These are phyloP conservation scores for Kwoniella heveanensis DNA, from an alignment of 768 basidiomycete species.

Conservation along the genomic window DNA sequence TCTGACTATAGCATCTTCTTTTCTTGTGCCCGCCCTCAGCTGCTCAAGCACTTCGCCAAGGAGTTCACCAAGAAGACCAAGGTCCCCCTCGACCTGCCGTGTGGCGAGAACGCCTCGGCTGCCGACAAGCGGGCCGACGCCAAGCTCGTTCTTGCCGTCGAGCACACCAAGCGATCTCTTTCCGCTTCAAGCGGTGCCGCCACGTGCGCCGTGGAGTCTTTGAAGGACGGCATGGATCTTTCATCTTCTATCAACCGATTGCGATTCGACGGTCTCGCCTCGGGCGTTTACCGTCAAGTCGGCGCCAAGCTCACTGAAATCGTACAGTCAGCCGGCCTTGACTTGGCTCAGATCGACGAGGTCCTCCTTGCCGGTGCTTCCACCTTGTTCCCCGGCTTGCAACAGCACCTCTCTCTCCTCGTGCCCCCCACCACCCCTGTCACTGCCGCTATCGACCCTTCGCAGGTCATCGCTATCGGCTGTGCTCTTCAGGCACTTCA, in stretches of 20 bases:
- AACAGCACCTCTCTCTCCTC: constrained; percentile 54
- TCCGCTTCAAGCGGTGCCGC: constrained; percentile 83
- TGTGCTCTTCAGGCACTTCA: constrained; percentile 57
- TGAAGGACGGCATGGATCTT: constrained; percentile 91
- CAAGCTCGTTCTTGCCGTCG: constrained; percentile 88
- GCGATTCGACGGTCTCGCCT: constrained; percentile 58
- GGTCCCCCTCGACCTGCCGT: constrained; percentile 65
- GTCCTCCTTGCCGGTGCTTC: constrained; percentile 59
- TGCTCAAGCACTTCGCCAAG: constrained; percentile 87
- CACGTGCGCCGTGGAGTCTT: constrained; percentile 78
- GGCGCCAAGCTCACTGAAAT: constrained; percentile 54
- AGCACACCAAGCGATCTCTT: constrained; percentile 91
- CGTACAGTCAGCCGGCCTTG: constrained; percentile 53
- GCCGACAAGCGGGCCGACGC: constrained; percentile 82
- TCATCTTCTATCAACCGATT: constrained; percentile 66
- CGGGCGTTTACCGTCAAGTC: constrained; percentile 55
- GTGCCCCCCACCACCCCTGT: constrained; percentile 56
- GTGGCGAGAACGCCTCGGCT: constrained; percentile 62
- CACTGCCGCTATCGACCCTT: constrained; percentile 57
- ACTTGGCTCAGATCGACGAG: constrained; percentile 58
- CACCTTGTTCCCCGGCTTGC: constrained; percentile 57
- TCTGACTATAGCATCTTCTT: not conserved
- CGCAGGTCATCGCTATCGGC: constrained; percentile 59
- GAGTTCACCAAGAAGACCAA: constrained; percentile 98
- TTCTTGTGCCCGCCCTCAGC: constrained; percentile 57